Percentiles rank a stretch among this genome's conserved stretches.
phyloP scores from a whole-genome alignment of 148 eudicot species.

The Chenopodium berlandieri region DNA sequence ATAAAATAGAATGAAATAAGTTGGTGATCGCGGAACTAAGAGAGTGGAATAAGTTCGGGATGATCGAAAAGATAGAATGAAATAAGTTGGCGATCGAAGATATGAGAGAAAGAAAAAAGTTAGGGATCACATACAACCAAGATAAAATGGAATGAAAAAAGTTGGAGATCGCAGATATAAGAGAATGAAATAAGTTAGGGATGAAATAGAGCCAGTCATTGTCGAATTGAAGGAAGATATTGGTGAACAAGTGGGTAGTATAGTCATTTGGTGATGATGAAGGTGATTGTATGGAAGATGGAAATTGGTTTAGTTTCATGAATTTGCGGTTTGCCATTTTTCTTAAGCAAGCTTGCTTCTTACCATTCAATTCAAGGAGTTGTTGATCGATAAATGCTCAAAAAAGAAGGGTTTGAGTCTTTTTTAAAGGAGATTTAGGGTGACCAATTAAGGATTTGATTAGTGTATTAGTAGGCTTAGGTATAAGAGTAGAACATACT shows the following conservation, averaged over 20 bases:
- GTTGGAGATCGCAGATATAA: background rate
- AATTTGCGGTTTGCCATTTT: background rate
- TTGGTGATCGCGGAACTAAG: background rate
- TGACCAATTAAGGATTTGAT: too few species aligned
- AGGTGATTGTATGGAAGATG: background rate
- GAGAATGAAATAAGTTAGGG: background rate
- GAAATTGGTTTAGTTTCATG: background rate
- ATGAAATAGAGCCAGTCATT: constrained; percentile 11
- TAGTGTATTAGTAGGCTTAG: too few species aligned
- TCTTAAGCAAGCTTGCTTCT: background rate
- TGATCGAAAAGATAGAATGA: background rate
- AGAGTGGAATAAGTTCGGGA: background rate
- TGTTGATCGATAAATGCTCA: too few species aligned
- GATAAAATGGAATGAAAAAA: too few species aligned
- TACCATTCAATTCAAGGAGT: too few species aligned
- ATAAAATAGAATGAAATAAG: too few species aligned
- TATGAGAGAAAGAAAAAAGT: background rate
- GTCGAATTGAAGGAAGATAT: background rate
- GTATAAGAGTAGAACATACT: too few species aligned
- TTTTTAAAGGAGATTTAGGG: too few species aligned
- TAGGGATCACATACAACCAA: background rate
- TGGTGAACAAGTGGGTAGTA: background rate
- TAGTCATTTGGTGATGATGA: constrained; percentile 8
- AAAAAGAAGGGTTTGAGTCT: too few species aligned
- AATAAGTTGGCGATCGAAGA: too few species aligned